Evolutionary conservation across 805 yeast genomes (phyloP), one percentile per base, ranked within the genome.

Genomic region (Starmerella khaoyaiensis): DNA sequence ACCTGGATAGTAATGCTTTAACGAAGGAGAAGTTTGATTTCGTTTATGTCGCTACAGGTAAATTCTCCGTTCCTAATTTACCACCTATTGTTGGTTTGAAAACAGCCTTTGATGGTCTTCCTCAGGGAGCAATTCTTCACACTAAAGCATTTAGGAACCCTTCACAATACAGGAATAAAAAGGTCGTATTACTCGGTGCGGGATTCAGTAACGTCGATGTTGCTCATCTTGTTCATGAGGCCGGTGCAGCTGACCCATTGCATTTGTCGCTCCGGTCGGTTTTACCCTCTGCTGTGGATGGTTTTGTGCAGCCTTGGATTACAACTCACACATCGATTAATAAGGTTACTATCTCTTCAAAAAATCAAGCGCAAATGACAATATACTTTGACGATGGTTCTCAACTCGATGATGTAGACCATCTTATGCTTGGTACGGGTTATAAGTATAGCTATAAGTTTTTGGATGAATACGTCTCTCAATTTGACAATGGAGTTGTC

Each of bases 171-270:
- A 39, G 27, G 23, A 52, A 45, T 23, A 58, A 60, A 38, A 41
- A 39, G 7, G 47, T 57, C 3, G 55, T 56, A 12, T 48, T 60
- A 1, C 47, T 61, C 15, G 65, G 67, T 3, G 50, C 44, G 11
- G 36, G 41, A 10, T 44, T 40, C 41, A 44, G 47, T 33, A 41
- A 33, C 32, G 35, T 41, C 16, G 47, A 44, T 21, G 37, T 44
- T 14, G 45, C 42, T 5, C 45, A 41, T 21, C 48, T 31, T 60
- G 62, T 56, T 10, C 48, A 41, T 19, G 31, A 33, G 14, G 38
- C 43, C 8, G 58, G 52, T 12, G 43, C 42, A 36, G 41, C 37
- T 8, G 34, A 41, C 28, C 52, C 51, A 12, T 17, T 39, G 17
- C 45, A 43, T 36, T 41, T 44, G 21, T 27, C 47, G 41, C 20